These are phyloP conservation scores for Aphanomyces astaci DNA, from an alignment of 352 stramenopile genomes.

Conservation along the genomic window DNA sequence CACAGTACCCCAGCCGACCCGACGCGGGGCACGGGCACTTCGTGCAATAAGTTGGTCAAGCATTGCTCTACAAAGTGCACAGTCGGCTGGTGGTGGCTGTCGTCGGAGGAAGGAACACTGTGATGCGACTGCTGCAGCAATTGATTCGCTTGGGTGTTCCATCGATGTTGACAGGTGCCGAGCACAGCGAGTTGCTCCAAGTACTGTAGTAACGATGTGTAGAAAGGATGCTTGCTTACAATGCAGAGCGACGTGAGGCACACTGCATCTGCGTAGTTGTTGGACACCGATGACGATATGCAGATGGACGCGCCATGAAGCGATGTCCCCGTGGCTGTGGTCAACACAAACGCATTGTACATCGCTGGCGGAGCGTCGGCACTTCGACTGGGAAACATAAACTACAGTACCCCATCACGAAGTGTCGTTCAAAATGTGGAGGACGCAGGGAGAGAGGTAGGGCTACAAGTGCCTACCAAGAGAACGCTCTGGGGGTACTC, in stretches of 20 bases:
- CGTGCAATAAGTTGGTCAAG: conserved; percentile 45
- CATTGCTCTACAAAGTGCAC: conserved; percentile 32
- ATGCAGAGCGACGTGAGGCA: conserved; percentile 38
- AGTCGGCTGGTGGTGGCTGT: background rate
- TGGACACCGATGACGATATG: conserved; percentile 27
- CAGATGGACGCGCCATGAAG: conserved; percentile 44
- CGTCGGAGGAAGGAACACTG: too few species aligned
- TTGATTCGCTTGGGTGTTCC: too few species aligned
- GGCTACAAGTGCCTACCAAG: conserved; percentile 28
- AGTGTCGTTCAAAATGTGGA: background rate
- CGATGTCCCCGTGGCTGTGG: conserved; percentile 34
- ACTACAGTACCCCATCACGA: conserved; percentile 25
- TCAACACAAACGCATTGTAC: conserved; percentile 48
- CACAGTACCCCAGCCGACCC: conserved; percentile 15
- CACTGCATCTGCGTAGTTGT: background rate
- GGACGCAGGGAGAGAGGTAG: background rate
- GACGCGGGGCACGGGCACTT: conserved; percentile 37
- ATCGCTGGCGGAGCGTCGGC: conserved; percentile 31
- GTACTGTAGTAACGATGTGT: conserved; percentile 39
- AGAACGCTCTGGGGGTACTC: conserved; percentile 45
- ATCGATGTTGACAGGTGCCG: conserved; percentile 30
- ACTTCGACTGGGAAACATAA: conserved; percentile 44
- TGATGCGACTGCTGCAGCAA: too few species aligned
- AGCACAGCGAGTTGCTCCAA: conserved; percentile 46
- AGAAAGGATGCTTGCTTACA: conserved; percentile 37